Percentiles rank a stretch among this genome's conserved stretches.
Evolutionary conservation across 2,329 filamentous ascomycete species (phyloP).

Genomic region (Calycina herbarum): DNA sequence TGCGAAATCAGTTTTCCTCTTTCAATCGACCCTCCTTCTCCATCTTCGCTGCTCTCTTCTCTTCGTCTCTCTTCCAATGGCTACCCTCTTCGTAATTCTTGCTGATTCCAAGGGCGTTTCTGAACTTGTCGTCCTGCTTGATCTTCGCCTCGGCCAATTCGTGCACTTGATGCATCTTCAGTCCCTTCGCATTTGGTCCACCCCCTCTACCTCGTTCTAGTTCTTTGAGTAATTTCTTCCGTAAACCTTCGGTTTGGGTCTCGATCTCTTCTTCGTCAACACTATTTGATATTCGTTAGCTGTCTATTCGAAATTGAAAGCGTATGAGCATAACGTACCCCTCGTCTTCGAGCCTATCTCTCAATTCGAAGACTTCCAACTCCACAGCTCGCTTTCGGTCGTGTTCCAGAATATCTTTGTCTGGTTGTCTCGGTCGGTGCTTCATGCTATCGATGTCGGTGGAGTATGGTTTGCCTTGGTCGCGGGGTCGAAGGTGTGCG

Average conservation of each 20-base stretch:
- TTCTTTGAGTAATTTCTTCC: conserved; percentile 57
- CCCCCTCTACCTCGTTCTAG: conserved; percentile 40
- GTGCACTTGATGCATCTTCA: conserved; percentile 94
- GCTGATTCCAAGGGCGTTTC: conserved; percentile 83
- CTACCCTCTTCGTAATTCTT: conserved; percentile 82
- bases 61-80: conserved; percentile 83
- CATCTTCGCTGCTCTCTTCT: conserved; percentile 53
- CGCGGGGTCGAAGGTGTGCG: conserved; percentile 82
- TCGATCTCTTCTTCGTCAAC: conserved; percentile 92
- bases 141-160: conserved; percentile 96
- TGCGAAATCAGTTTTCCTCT: conserved; percentile 5
- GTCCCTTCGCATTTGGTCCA: conserved; percentile 49
- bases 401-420: conserved; percentile 91
- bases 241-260: conserved; percentile 63
- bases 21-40: conserved; percentile 30
- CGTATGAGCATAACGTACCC: conserved; percentile 52
- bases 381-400: conserved; percentile 89
- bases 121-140: conserved; percentile 85
- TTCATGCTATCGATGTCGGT: conserved; percentile 67
- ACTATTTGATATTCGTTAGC: conserved; percentile 42
- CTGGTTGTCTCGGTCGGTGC: conserved; percentile 79
- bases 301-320: background rate
- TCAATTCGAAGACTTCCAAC: conserved; percentile 86
- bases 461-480: conserved; percentile 64
- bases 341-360: conserved; percentile 90